Evolutionary conservation across 768 basidiomycete species (phyloP), one percentile per base, ranked within the genome.

Genomic region (Paxillus involutus): DNA sequence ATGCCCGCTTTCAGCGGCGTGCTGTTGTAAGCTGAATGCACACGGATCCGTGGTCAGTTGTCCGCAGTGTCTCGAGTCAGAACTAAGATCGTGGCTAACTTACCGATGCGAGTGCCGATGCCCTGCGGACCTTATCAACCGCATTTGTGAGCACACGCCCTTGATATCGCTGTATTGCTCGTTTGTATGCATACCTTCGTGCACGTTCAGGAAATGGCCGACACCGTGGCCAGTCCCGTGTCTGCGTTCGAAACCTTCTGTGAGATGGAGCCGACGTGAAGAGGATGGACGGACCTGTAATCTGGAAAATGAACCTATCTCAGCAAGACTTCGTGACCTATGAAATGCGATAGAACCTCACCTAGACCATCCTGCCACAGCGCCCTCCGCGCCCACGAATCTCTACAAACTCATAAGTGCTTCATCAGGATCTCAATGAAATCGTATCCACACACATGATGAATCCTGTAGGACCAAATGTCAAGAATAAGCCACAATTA

Each of bases 181-280:
- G 36, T 32, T 26, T 26, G 8, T 33, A 29, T 10, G 54, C 37
- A 35, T 55, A 75, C 76, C 77, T 79, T 98, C 94, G 63, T 98
- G 95, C 0, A 98, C 95, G 56, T 97, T 97, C 50, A 98, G 72
- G 74, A 89, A 98, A 59, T 91, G 87, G 0, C 96, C 96, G 32
- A 99, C 89, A 33, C 97, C 96, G 62, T 98, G 96, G 0, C 94
- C 94, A 17, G 95, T 97, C 5, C 92, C 91, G 57, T 97, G 94
- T 55, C 93, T 88, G 49, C 7, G 40, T 58, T 35, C n/a, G 36
- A 32, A 33, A 41, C 51, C 59, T 49, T 49, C 39, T 14, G 35
- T 56, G n/a, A 53, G 36, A 49, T 40, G 29, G 3, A 49, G 13
- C n/a, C 36, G 32, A 19, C 10, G 45, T 8, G 41, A 45, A 40